A percentile compares a stretch with the other conserved stretches of the same genome.
Conservation (phyloP, 257 asterid species). For the Nicotiana benthamiana region DNA sequence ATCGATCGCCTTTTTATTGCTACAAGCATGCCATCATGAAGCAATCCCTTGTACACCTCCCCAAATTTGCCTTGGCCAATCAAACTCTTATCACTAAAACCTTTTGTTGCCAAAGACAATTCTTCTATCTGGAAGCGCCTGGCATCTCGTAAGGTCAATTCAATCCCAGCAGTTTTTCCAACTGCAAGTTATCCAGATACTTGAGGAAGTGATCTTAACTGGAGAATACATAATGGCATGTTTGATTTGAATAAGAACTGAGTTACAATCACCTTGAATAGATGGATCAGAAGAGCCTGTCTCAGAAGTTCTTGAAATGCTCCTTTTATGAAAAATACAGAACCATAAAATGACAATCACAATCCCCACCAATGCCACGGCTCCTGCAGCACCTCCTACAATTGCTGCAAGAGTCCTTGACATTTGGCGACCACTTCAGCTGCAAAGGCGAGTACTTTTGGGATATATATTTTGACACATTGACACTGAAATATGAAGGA, state of each 20-base stretch:
- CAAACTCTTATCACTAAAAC: conserved; percentile 61
- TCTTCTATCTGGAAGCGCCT: conserved; percentile 64
- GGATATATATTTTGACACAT: conserved; percentile 27
- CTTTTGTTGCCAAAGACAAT: conserved; percentile 60
- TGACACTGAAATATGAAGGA: conserved; percentile 42
- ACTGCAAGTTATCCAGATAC: conserved; percentile 29
- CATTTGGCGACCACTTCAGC: conserved; percentile 72
- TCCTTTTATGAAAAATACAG: conserved; percentile 44
- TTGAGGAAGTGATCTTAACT: conserved; percentile 1
- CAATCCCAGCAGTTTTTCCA: conserved; percentile 53
- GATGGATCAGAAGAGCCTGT: conserved; percentile 86
- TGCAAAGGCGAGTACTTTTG: conserved; percentile 20
- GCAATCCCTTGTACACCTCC: conserved; percentile 86
- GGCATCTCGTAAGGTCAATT: conserved; percentile 57
- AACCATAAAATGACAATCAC: conserved; percentile 42
- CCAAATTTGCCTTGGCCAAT: conserved; percentile 89
- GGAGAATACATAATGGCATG: neutral
- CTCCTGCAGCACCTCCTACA: conserved; percentile 98
- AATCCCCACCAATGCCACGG: conserved; percentile 69
- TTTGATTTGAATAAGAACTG: neutral
- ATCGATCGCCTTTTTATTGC: conserved; percentile 67
- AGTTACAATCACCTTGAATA: conserved; percentile 38
- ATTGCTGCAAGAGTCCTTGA: conserved; percentile 95
- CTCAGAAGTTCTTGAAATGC: conserved; percentile 60
- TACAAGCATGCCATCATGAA: conserved; percentile 83